Evolutionary conservation across 2,329 filamentous ascomycete species (phyloP), one percentile per base, ranked within the genome.

Genomic region (Diplodia seriata): DNA sequence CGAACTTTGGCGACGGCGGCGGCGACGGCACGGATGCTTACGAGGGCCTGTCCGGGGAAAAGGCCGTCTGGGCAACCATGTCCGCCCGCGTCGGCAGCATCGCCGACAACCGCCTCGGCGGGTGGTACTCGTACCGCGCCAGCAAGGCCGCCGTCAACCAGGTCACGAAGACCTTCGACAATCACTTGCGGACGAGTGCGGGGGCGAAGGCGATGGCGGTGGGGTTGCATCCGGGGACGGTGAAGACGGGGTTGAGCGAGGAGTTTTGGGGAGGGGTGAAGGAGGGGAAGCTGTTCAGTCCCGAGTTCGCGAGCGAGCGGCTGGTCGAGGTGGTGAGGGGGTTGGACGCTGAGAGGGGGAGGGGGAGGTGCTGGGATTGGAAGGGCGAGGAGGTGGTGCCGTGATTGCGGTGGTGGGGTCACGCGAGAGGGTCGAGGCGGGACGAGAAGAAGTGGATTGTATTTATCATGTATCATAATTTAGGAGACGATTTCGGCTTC

Each of bases 41-140:
- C 53, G 59, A 72, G 36, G 73, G 76, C 23, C 72, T 80, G 0
- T 81, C 90, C 0, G 0, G 14, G 1, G 68, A 72, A 0, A 83
- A 86, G 66, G 87, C 91, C 0, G 85, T 89, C 2, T 91, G 90
- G 83, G 85, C 90, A n/a, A 87, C 87, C 74, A 91, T 93, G 88
- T 90, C 90, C 6, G 92, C 92, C 1, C 87, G 92, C 53, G 90
- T 96, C 0, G 92, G 92, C 11, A 90, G 86, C 38, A 90, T 90
- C 26, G 81, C 85, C 0, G 91, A 94, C 73, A 94, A 96, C 74
- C 75, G 80, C 2, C 82, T 89, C 0, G 92, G 92, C 2, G 92
- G 92, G 0, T 95, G 92, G 92, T 96, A 93, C 77, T 88, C 85
- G 67, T 95, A 95, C 77, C 88, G 92, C 15, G 87, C 90, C 8